Base-by-base conservation (phyloP, 176 grass and related monocot genomes). In the Hsuehochloa calcarea region DNA sequence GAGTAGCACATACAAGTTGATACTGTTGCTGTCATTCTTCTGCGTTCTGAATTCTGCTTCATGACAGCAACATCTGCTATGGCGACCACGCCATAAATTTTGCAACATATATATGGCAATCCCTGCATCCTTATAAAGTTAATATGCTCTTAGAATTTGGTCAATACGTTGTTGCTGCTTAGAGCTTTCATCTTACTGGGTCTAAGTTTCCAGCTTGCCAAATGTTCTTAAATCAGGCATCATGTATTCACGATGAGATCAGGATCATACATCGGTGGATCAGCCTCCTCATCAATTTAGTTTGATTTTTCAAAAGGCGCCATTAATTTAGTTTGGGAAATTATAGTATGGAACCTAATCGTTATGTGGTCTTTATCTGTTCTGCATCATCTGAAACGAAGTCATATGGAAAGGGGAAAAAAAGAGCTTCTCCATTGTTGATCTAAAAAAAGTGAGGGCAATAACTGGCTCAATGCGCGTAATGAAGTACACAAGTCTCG, bases 131-230 rank as follows among this genome's bases (percentile, higher is more conserved):
- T 20, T 9, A 34, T 14, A 1, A 23, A 35, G 14, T 43, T 67
- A 58, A 25, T 43, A 35, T 75, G 49, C 22, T 60, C 7, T 7
- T 29, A 2, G 37, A 73, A 23, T 39, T 13, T 66, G 81, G 75
- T 66, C 37, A 78, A n/a, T 69, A 1, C 50, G 63, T 80, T 37
- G 76, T 19, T 76, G 70, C 77, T 81, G n/a, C 40, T 25, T 60
- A 22, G 17, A 43, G 6, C 11, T 66, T 26, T 6, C 38, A 14
- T 80, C 29, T 66, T 58, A 69, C 41, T 66, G 62, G 10, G 23
- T 41, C 77, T 13, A 75, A 3, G 23, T 25, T 60, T 66, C n/a
- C 44, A 81, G 51, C 39, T 68, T 69, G 76, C 6, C 8, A 51
- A 5, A n/a, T 80, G 61, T 11, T 85, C 12, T 46, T 75, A 1